phyloP scores from a whole-genome alignment of 176 grass and related monocot genomes.

The Phyllostachys edulis region DNA sequence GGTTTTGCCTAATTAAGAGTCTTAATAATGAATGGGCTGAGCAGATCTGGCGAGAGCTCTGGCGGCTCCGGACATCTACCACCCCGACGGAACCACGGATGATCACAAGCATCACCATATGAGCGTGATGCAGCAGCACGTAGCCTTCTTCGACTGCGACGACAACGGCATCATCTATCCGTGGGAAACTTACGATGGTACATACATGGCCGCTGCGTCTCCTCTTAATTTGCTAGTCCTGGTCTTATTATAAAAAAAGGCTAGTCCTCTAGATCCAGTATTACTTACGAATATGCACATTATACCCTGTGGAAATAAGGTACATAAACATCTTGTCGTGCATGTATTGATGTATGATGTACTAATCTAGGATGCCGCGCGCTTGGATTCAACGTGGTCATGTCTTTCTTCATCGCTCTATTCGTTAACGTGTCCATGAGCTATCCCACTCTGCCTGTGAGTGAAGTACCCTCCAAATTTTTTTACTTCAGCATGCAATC shows the following conservation, averaged over 20 bases:
- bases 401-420: slow-evolving; percentile 61
- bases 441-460: slow-evolving; percentile 74
- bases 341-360: background rate
- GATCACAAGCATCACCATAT: slow-evolving; percentile 53
- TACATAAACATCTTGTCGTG: background rate
- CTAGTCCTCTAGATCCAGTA: too few species aligned
- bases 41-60: slow-evolving; percentile 73
- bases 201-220: background rate
- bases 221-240: background rate
- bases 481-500: background rate
- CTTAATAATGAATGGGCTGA: background rate
- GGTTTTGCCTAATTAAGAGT: background rate
- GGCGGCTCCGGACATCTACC: slow-evolving; percentile 78
- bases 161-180: slow-evolving; percentile 83
- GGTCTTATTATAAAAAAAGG: too few species aligned
- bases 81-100: slow-evolving; percentile 68
- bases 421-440: slow-evolving; percentile 65
- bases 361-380: slow-evolving; percentile 51
- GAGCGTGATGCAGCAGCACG: slow-evolving; percentile 92
- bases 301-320: background rate
- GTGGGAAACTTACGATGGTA: slow-evolving; percentile 79
- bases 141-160: slow-evolving; percentile 84
- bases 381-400: slow-evolving; percentile 73
- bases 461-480: background rate
- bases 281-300: too few species aligned